Base-by-base conservation (phyloP, 805 yeast species). In the Lipomyces yamadae region DNA sequence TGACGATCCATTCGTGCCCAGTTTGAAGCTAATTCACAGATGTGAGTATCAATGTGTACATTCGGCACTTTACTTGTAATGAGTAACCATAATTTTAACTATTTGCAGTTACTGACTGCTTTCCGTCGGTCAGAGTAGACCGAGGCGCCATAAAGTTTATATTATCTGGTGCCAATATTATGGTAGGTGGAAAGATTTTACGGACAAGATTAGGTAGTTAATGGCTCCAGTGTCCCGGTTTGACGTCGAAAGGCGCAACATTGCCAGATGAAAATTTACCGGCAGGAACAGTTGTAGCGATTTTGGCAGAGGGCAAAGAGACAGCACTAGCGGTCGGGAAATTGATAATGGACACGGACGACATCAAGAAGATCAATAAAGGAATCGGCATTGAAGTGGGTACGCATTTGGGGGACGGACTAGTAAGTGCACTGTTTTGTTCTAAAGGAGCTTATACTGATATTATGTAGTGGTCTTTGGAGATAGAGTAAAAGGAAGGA, bases 101-200 rank as follows among this genome's bases (percentile, higher is more conserved):
- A 8, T 6, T n/a, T 15, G 8, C 48, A 42, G 48, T 42, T 75
- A 97, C 98, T 4, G 82, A 84, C 8, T 85, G 88, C 48, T 93
- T 93, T 80, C 97, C 97, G 30, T 80, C 85, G 45, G 96, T 93
- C 56, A 90, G 88, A 75, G 98, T 94, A 11, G 98, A 93, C 75
- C 84, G 97, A 76, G 98, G 98, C 65, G 98, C 98, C 61, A 93
- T 93, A 77, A 93, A 93, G 78, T 93, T 93, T 75, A 95, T 93
- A 33, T 80, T 93, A n/a, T 89, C 96, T 3, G 98, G 98, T 64
- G 97, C 98, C 35, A 93, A 93, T 75, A 90, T 93, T 74, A 93
- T 93, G 98, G 93, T 97, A 56, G 24, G 67, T 11, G 11, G 18
- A 42, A n/a, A 15, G 8, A 42, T 8, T 15, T 15, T 7, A 24